Evolutionary conservation across 106 monocot genomes (phyloP), one percentile per base, ranked within the genome.

Genomic region (Posidonia australis): DNA sequence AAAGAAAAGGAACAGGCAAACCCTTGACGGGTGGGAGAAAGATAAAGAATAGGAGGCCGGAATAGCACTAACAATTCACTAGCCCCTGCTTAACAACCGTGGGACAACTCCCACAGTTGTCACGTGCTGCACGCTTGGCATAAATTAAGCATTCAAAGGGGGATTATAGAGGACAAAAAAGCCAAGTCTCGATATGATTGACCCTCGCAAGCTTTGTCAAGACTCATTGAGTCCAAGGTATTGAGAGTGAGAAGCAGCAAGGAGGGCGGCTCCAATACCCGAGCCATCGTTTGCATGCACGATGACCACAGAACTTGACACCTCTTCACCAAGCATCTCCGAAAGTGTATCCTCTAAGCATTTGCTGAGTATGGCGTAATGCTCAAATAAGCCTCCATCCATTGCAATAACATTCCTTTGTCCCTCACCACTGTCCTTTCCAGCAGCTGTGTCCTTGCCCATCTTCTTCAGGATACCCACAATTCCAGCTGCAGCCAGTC

Each of bases 321-420:
- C 78, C 46, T 82, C 87, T 41, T 98, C 78, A 7, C 84, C 84
- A 3, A 98, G 82, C 62, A 98, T 70, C 70, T 98, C 96, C 25
- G 51, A 61, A 10, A 96, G 79, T 10, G 96, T 84, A 44, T 66
- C 71, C 68, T 78, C 74, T 72, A 96, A 45, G 70, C 66, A 74
- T 13, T 63, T 13, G 27, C 87, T 84, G 72, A 90, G 90, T 48
- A 58, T 62, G 18, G 73, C 77, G 68, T 98, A 98, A 74, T 98
- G 96, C 65, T 98, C 86, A 27, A 75, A 98, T 17, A 98, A 75
- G 17, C 87, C 90, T 0, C 96, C 96, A 51, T 98, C 96, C 77
- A 98, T 79, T 22, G 96, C 96, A 51, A 98, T 54, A 12, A 90
- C 87, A 0, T 87, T 90, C 72, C 77, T 86, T 46, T 61, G 84